Evolutionary conservation across 2,329 filamentous ascomycete genomes (phyloP).

Genomic region (Fusarium equiseti): DNA sequence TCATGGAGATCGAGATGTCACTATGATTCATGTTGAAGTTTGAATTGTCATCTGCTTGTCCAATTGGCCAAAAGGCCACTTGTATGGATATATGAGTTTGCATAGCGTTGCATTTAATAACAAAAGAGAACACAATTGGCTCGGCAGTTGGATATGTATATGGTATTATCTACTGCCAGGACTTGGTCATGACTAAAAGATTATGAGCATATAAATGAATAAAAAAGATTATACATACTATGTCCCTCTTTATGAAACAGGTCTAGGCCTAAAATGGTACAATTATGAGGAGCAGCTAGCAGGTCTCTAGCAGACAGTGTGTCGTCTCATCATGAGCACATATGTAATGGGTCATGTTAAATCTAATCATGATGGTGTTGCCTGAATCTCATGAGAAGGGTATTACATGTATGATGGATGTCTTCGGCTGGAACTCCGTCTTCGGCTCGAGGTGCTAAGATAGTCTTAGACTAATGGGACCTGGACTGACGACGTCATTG

Average conservation of each 20-base stretch:
- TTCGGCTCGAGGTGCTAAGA: conserved; percentile 2
- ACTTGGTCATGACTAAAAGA: conserved; percentile 21
- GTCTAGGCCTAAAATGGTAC: background rate
- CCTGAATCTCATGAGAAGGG: background rate
- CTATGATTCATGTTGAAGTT: conserved; percentile 51
- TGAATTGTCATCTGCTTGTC: conserved; percentile 2
- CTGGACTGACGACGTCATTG: conserved; percentile 23
- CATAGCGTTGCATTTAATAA: conserved; percentile 44
- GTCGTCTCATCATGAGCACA: background rate
- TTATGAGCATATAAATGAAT: conserved; percentile 33
- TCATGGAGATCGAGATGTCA: conserved; percentile 73
- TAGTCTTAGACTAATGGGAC: conserved; percentile 13
- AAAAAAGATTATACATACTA: conserved; percentile 1
- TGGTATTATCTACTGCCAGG: background rate
- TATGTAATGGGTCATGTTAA: background rate
- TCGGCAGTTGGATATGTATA: background rate
- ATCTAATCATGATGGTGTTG: background rate
- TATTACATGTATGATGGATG: background rate
- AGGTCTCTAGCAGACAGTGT: background rate
- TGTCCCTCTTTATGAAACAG: background rate
- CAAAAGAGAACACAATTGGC: conserved; percentile 12
- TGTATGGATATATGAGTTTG: conserved; percentile 27
- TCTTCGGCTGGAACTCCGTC: conserved; percentile 3
- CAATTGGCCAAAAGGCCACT: background rate
- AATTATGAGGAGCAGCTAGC: background rate